Base-by-base conservation (phyloP, 805 yeast species). In the Schizosaccharomyces osmophilus region DNA sequence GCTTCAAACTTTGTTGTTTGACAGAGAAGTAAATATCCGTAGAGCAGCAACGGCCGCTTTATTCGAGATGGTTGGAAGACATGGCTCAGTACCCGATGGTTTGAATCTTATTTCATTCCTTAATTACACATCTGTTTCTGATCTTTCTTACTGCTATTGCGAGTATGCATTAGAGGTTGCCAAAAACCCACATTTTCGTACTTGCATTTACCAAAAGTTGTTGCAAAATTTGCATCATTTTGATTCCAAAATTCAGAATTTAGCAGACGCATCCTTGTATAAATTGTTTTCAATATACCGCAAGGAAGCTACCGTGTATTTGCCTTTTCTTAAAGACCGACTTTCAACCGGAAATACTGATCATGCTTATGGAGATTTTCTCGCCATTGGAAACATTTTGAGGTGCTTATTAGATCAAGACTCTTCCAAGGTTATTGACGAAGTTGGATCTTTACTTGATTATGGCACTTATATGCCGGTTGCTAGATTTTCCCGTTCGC, bases 1-100 rank as follows among this genome's bases (percentile, higher is more conserved):
- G 66, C 85, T 2, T 9, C 68, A 75, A 11, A 75, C 80, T 1
- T 72, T 83, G 8, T 75, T 86, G 59, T 83, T 83, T 67, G 97
- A 89, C 68, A 72, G 75, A 26, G 95, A 88, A 62, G 73, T 87
- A 22, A 76, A 82, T 63, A 79, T 88, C 5, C 75, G 96, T 62
- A 74, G 94, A 62, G 89, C 96, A 19, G 83, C 89, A 0, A 75
- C 87, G 4, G 95, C 97, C 0, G 90, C 93, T 0, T 67, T 89
- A 5, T 97, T 89, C 68, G 97, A 89, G 67, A 75, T 84, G 17
- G 69, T 87, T 2, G 97, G 97, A 0, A 73, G 97, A 45, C 82
- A 81, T 68, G 59, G 24, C 17, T 42, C 61, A 32, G 72, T 81
- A 66, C 64, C 63, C 2, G 60, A 65, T 4, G 69, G 69, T 3